Percentiles rank a stretch among this genome's conserved stretches.
Conservation (phyloP, 352 stramenopile species). For the Globisporangium splendens region DNA sequence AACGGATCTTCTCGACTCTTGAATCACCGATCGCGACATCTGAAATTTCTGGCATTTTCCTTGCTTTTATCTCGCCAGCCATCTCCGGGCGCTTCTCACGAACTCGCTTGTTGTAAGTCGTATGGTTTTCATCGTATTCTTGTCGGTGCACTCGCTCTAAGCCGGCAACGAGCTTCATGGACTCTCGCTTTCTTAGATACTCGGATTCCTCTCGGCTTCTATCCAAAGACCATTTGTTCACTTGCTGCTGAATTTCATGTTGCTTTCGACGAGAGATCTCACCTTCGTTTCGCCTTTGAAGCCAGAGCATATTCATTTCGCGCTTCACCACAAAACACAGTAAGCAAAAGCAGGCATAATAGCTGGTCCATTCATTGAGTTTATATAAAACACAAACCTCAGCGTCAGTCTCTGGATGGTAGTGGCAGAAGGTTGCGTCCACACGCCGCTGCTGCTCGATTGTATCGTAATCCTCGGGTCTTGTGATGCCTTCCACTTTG, state of each 20-base stretch:
- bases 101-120: neutral
- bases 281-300: conserved; percentile 46
- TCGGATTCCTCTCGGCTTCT: conserved; percentile 70
- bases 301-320: conserved; percentile 73
- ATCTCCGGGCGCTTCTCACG: neutral
- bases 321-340: conserved; percentile 21
- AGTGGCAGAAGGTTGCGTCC: conserved; percentile 50
- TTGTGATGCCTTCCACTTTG: conserved; percentile 2
- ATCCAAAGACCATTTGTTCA: conserved; percentile 57
- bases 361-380: too few species aligned
- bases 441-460: conserved; percentile 27
- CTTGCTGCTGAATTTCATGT: conserved; percentile 38
- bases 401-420: conserved; percentile 59
- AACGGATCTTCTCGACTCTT: conserved; percentile 14
- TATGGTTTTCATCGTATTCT: conserved; percentile 13
- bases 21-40: neutral
- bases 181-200: conserved; percentile 58
- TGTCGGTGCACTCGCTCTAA: conserved; percentile 30
- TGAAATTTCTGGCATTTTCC: neutral
- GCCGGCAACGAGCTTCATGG: conserved; percentile 47
- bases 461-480: conserved; percentile 15
- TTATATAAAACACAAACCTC: conserved; percentile 29
- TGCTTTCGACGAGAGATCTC: conserved; percentile 37
- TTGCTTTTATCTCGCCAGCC: neutral
- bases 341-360: neutral